Evolutionary conservation across 108 stramenopile species (phyloP).

Genomic region (Nannochloropsis oceanica): DNA sequence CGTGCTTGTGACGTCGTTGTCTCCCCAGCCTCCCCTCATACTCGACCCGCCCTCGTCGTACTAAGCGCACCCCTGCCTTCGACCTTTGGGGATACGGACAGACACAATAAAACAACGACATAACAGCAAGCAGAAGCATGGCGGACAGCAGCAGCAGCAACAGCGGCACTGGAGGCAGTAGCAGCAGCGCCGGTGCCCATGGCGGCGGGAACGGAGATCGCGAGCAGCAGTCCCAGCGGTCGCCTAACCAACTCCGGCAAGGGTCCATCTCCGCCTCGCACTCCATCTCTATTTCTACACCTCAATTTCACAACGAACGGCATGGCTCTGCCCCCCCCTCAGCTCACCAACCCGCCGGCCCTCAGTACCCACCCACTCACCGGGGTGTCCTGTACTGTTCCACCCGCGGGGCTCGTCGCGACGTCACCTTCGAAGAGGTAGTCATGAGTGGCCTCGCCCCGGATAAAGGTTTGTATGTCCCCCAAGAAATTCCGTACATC

Average conservation of each 20-base stretch:
- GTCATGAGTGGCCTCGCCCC: constrained; percentile 88
- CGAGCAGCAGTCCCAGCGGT: too few species aligned
- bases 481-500: constrained; percentile 66
- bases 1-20: not conserved
- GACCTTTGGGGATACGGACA: too few species aligned
- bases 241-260: too few species aligned
- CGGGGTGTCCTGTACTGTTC: constrained; percentile 51
- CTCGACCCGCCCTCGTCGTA: too few species aligned
- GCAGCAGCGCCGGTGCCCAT: too few species aligned
- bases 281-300: too few species aligned
- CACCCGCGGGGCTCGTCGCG: constrained; percentile 68
- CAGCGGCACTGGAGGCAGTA: not conserved
- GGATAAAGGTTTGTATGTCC: constrained; percentile 90
- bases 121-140: too few species aligned
- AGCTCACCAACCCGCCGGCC: not conserved
- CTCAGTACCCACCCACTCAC: not conserved
- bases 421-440: constrained; percentile 69
- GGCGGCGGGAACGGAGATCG: too few species aligned
- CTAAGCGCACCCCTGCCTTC: too few species aligned
- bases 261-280: too few species aligned
- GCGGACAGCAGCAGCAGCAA: not conserved
- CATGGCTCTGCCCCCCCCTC: not conserved
- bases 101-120: too few species aligned
- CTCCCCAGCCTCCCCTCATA: too few species aligned
- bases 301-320: not conserved